These are phyloP conservation scores for Parafenestella ontariensis DNA, from an alignment of 2,329 filamentous ascomycete species.

Conservation along the genomic window DNA sequence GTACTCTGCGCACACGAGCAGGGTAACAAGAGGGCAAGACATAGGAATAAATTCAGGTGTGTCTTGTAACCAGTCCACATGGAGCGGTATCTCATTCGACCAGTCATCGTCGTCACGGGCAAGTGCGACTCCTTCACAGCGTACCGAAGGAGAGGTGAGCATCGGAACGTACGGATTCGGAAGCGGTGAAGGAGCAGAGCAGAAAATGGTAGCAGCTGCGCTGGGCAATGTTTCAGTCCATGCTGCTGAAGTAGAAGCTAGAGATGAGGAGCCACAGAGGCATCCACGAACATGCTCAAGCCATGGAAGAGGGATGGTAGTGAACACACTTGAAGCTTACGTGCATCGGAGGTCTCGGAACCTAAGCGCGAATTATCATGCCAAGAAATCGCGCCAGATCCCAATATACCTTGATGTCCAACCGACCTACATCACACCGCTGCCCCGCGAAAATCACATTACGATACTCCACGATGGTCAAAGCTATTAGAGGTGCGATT, in stretches of 20 bases:
- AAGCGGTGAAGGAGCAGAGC: neutral
- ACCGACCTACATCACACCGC: conserved; percentile 4
- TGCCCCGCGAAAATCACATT: conserved; percentile 6
- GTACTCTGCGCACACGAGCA: conserved; percentile 1
- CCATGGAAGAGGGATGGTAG: neutral
- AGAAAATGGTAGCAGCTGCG: neutral
- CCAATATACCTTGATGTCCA: conserved; percentile 37
- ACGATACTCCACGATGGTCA: conserved; percentile 57
- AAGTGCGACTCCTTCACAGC: neutral
- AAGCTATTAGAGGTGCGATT: conserved; percentile 61
- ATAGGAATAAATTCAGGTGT: neutral
- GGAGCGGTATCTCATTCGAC: neutral
- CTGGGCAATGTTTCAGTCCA: neutral
- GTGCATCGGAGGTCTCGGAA: conserved; percentile 9
- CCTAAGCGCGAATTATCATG: conserved; percentile 3
- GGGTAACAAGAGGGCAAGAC: neutral
- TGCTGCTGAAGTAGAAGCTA: neutral
- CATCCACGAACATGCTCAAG: neutral
- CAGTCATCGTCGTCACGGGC: neutral
- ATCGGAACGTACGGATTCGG: neutral
- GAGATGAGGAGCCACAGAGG: neutral
- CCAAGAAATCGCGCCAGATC: conserved; percentile 25
- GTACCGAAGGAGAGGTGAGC: conserved; percentile 1
- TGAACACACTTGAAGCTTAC: neutral
- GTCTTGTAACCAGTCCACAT: neutral